phyloP scores from a whole-genome alignment of 1,139 yeast genomes.

The Zygotorulaspora mrakii region DNA sequence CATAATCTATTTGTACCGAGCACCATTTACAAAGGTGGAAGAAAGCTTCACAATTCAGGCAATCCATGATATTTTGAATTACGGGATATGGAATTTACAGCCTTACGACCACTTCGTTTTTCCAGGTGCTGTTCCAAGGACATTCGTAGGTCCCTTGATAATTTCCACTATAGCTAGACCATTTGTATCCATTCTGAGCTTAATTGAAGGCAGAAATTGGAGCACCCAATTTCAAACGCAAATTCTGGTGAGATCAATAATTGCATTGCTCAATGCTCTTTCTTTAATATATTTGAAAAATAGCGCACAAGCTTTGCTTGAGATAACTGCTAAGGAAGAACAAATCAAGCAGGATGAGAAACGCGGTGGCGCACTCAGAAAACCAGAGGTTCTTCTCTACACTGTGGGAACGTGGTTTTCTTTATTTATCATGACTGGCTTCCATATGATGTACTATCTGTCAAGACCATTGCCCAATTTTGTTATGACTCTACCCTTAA shows the following conservation, averaged over 20 bases:
- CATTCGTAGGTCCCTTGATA: constrained; percentile 71
- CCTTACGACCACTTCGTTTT: constrained; percentile 70
- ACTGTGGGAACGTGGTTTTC: constrained; percentile 54
- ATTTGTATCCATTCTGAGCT: constrained; percentile 24
- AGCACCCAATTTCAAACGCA: constrained; percentile 46
- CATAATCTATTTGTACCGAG: constrained; percentile 45
- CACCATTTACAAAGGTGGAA: constrained; percentile 91
- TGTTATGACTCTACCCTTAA: constrained; percentile 67
- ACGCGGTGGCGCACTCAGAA: constrained; percentile 9
- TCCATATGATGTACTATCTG: constrained; percentile 73
- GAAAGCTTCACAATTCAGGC: constrained; percentile 94
- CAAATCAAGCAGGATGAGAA: constrained; percentile 18
- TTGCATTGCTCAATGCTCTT: constrained; percentile 51
- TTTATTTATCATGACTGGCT: constrained; percentile 59
- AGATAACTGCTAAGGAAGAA: constrained; percentile 12
- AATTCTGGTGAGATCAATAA: constrained; percentile 46
- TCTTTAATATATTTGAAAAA: constrained; percentile 38
- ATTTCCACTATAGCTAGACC: constrained; percentile 47
- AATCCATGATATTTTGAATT: constrained; percentile 68
- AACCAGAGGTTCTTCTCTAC: constrained; percentile 14
- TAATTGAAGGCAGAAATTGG: constrained; percentile 11
- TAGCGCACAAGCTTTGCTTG: constrained; percentile 28
- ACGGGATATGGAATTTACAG: constrained; percentile 50
- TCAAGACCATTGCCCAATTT: constrained; percentile 85
- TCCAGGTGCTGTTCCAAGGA: constrained; percentile 88